Base-by-base conservation (phyloP, 345 rosid species). In the Nephelium lappaceum region DNA sequence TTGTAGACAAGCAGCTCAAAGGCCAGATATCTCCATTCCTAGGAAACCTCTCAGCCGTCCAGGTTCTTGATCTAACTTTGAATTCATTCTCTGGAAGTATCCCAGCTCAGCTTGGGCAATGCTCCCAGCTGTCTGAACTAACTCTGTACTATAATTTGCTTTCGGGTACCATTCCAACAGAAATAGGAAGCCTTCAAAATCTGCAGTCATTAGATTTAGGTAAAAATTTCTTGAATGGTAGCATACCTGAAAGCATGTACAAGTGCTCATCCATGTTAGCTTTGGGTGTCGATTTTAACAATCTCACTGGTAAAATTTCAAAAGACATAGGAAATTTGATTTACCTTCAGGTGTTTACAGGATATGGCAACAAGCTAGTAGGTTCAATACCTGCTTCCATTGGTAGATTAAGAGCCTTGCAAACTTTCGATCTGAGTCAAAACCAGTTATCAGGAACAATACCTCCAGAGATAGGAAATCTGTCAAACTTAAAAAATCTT, bases 11-110 rank as follows among this genome's bases (percentile, higher is more conserved):
- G 88, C 95, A 91, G 88, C 94, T 95, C 77, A 58, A 64, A 67
- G 98, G 98, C 63, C 67, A 68, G 79, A 78, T 95, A 51, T 87
- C 98, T 72, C 90, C 98, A 9, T 85, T 81, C 69, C 80, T 92
- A 3, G 87, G 92, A 42, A 93, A 93, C 84, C 85, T 93, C 69
- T 89, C 97, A n/a, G 73, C 83, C 68, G 94, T 93, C 81, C 97
- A 91, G 92, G 95, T 93, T 91, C 97, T 95, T 79, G 97, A 95
- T 83, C 85, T 93, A 72, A 81, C 91, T 83, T 84, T 82, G 19
- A 93, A 95, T 79, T 76, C 68, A 14, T 88, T 95, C 71, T 78
- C 89, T 0, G 91, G 95, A 1, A 31, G 81, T 25, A 88, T 95
- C 73, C 98, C 98, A 5, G 66, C 77, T 38, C 87, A 92, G 80